Evolutionary conservation across 2,329 filamentous ascomycete species (phyloP).

Genomic region (Alternaria rosae): DNA sequence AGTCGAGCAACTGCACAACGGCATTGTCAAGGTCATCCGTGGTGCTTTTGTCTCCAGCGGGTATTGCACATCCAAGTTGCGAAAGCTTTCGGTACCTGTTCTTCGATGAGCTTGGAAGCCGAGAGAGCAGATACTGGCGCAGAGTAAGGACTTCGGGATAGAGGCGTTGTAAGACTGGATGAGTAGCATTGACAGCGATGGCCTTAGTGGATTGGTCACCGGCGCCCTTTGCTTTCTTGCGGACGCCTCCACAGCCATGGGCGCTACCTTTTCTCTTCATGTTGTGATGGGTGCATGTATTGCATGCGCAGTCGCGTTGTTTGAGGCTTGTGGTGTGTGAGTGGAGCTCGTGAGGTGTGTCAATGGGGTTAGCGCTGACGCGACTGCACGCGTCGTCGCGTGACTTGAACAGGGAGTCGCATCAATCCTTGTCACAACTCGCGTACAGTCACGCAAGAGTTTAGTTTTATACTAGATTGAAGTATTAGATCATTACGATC

Average conservation of each 20-base stretch:
- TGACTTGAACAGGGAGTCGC: background rate
- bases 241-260: constrained; percentile 24
- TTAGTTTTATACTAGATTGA: background rate
- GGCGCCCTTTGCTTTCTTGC: constrained; percentile 34
- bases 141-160: constrained; percentile 72
- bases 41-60: constrained; percentile 32
- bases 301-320: background rate
- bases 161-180: constrained; percentile 72
- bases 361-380: background rate
- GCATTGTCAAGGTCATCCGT: constrained; percentile 49
- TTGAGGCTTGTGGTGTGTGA: background rate
- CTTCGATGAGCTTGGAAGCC: constrained; percentile 71
- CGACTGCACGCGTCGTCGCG: constrained; percentile 2
- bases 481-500: background rate
- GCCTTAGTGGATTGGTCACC: constrained; percentile 43
- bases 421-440: background rate
- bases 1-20: constrained; percentile 70
- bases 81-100: constrained; percentile 57
- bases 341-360: background rate
- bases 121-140: constrained; percentile 72
- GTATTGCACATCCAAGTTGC: constrained; percentile 38
- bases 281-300: background rate
- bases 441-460: background rate
- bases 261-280: constrained; percentile 40
- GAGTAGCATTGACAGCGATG: constrained; percentile 51